Evolutionary conservation across 805 yeast species (phyloP), one percentile per base, ranked within the genome.

Genomic region (Teunomyces stri): DNA sequence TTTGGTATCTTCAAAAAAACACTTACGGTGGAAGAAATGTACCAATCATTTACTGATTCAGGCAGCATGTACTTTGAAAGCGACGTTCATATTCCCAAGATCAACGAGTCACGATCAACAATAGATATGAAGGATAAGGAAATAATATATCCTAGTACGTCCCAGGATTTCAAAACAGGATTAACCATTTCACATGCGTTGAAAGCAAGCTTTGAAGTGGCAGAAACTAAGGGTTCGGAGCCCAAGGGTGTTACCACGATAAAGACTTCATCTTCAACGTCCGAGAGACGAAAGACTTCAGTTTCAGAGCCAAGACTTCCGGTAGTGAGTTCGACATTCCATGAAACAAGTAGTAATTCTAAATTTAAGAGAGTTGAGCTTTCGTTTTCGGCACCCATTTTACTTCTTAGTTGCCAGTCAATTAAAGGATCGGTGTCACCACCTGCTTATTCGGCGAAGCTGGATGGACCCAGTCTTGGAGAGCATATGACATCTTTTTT

Each of bases 341-440:
- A 46, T 15, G 42, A 37, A 36, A 40, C 45, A 20, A 40, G 44
- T 7, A 27, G 30, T 12, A 15, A 21, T 15, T 41, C 43, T 20
- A 47, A 44, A 20, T 53, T 25, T 25, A 47, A 49, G 25, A 49
- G 39, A 37, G 51, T 50, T 4, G 57, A 55, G 22, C 43, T 55
- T 15, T 49, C 57, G 4, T 51, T 51, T 36, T 33, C 56, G 13
- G 27, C 51, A 9, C 54, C 59, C 9, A 44, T 55, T 16, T 30
- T 39, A 5, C 38, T 55, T 13, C 44, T 55, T 25, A 41, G 48
- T 20, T 38, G 45, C 9, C 50, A 46, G 30, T 47, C 59, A 6
- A 27, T 40, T 4, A 34, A 49, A n/a, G 56, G 51, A 6, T 45
- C 51, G 6, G 40, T 25, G 11, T 47, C 50, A 10, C 56, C 56